Conservation (phyloP, 257 asterid species). For the Lavandula angustifolia region DNA sequence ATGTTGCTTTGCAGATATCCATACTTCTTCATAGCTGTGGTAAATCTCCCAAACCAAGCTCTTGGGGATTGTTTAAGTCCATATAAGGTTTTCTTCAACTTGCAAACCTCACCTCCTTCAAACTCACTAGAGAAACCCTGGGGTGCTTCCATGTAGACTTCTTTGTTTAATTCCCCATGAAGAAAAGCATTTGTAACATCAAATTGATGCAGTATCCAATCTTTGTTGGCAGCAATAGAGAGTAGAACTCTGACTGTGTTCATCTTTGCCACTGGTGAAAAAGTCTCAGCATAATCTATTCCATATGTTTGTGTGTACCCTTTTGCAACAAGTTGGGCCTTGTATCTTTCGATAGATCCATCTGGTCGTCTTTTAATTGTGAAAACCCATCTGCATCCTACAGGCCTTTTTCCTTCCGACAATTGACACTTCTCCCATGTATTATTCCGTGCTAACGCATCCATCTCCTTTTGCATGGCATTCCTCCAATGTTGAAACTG, state of each 20-base stretch:
- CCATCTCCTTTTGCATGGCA: background rate
- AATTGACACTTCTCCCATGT: background rate
- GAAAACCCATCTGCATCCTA: too few relatives aligned
- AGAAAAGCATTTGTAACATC: background rate
- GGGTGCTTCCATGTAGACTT: background rate
- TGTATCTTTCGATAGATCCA: too few relatives aligned
- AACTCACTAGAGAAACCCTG: background rate
- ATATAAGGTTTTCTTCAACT: background rate
- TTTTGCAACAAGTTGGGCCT: too few relatives aligned
- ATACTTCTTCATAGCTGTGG: background rate
- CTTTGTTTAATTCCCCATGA: background rate
- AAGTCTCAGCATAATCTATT: background rate
- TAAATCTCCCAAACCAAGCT: too few relatives aligned
- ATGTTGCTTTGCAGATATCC: background rate
- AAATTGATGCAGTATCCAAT: too few relatives aligned
- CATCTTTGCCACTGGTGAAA: background rate
- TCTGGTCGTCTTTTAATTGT: too few relatives aligned
- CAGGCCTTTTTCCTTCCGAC: background rate
- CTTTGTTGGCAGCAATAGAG: background rate
- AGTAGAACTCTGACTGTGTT: background rate
- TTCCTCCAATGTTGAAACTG: background rate
- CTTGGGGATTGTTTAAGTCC: too few relatives aligned
- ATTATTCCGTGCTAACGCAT: background rate
- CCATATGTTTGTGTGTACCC: background rate
- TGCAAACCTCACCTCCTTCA: background rate